Evolutionary conservation across 305 asterid genomes (phyloP).

Genomic region (Galium porrigens): DNA sequence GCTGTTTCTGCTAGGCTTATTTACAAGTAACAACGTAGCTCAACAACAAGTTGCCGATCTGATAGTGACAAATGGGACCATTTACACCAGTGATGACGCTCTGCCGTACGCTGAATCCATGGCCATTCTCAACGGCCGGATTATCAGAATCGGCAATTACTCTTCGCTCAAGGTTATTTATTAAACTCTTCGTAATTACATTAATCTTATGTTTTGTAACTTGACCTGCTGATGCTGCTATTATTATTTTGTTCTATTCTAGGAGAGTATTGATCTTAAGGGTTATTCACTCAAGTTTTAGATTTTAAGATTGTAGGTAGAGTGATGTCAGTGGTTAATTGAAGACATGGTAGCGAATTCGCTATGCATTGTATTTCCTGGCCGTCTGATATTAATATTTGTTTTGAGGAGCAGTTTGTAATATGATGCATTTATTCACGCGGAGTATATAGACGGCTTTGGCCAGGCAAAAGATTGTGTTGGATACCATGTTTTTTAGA

Average conservation of each 20-base stretch:
- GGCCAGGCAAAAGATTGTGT: no score
- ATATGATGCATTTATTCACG: background rate
- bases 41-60: conserved; percentile 44
- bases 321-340: background rate
- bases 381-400: no score
- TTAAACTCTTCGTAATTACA: background rate
- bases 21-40: conserved; percentile 20
- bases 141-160: conserved; percentile 48
- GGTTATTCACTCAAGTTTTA: background rate
- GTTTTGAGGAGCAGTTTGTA: no score
- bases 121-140: conserved; percentile 58
- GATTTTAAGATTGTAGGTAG: background rate
- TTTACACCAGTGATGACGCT: conserved; percentile 61
- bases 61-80: conserved; percentile 60
- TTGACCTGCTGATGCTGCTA: background rate
- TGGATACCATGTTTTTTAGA: background rate
- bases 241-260: background rate
- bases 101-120: conserved; percentile 64
- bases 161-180: conserved; percentile 43
- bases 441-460: background rate
- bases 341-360: background rate
- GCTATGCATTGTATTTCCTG: background rate
- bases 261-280: background rate
- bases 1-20: background rate
- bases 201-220: background rate